Base-by-base conservation (phyloP, 768 basidiomycete genomes). In the Russula lepida region DNA sequence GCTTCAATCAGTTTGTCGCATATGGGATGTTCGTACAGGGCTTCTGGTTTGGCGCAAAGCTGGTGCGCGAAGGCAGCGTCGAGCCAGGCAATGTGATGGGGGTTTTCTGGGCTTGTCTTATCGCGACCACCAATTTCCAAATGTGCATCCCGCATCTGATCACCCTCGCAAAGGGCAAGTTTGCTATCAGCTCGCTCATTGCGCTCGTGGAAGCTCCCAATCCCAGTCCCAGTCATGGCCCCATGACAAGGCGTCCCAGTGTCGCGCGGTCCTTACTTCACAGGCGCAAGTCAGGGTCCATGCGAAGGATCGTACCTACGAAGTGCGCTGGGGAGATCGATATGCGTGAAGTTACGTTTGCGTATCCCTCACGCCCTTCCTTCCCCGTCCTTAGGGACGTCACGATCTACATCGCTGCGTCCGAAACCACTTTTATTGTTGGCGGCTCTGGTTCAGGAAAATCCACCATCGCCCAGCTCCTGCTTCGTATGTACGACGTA, bases 21-120 rank as follows among this genome's bases (percentile, higher is more conserved):
- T 86, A 94, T 79, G 81, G 82, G 28, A 95, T 97, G 85, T 99
- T 98, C 73, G 92, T 98, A 8, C 88, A 93, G 69, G 94, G 87
- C 0, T 98, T 98, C 74, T 98, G 95, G 94, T 98, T 87, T 69
- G 95, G 95, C 13, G 81, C 88, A 2, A 86, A 88, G 69, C 80
- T 97, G 54, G 92, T 99, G n/a, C 74, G 84, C n/a, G 78, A 85
- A 13, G 89, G 88, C 17, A 82, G 78, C 63, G 78, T 83, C 56
- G 74, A 74, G 4, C 75, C 88, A 0, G 92, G 92, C 1, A 81
- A 86, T 37, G 89, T 98, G 64, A 95, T 94, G 87, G 85, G 89
- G n/a, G 92, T 95, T 54, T 99, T 98, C 72, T 98, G 95, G 95
- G 94, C 95, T 0, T 94, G 92, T 71, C 77, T 98, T 23, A 89